Evolutionary conservation across 2,329 filamentous ascomycete genomes (phyloP), one percentile per base, ranked within the genome.

Genomic region (Dothiorella sarmentorum): DNA sequence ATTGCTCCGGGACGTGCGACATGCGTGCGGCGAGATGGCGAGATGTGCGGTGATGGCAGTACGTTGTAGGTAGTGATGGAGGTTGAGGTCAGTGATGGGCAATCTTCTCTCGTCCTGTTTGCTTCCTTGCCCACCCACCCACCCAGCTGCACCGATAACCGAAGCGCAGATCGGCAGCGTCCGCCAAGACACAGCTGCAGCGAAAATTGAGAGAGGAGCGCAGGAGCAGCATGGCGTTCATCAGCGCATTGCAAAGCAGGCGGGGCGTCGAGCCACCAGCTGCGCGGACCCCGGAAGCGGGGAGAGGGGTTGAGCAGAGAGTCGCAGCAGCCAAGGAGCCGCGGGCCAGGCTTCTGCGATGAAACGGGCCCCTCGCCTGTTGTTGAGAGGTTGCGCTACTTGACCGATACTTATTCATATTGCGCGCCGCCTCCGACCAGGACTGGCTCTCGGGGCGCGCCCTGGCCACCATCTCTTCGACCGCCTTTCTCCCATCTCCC

Each of bases 1-100:
- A 61, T 51, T 63, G 58, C 49, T 42, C 61, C 7, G 29, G 47
- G 27, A 29, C 24, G 22, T 15, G 56, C 27, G 58, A n/a, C 58
- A 58, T 55, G 47, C 47, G 53, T 43, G 56, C 45, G 45, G 45
- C 33, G 26, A n/a, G n/a, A n/a, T n/a, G n/a, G n/a, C n/a, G n/a
- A n/a, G n/a, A n/a, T n/a, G n/a, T 42, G 31, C 29, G n/a, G 7
- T 20, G 44, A 37, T 24, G n/a, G 29, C 45, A 24, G 27, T n/a
- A 15, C 29, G 13, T 29, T 3, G 45, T 7, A 22, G 45, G 9
- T n/a, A n/a, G 13, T n/a, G 45, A 31, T 22, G 13, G 44, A 33
- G 27, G 31, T 20, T 31, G 17, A n/a, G n/a, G n/a, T n/a, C n/a
- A n/a, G n/a, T n/a, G n/a, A n/a, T n/a, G n/a, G n/a, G n/a, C n/a